Conservation (phyloP, 371 early-diverging fungal species). For the Actinomortierella ambigua region DNA sequence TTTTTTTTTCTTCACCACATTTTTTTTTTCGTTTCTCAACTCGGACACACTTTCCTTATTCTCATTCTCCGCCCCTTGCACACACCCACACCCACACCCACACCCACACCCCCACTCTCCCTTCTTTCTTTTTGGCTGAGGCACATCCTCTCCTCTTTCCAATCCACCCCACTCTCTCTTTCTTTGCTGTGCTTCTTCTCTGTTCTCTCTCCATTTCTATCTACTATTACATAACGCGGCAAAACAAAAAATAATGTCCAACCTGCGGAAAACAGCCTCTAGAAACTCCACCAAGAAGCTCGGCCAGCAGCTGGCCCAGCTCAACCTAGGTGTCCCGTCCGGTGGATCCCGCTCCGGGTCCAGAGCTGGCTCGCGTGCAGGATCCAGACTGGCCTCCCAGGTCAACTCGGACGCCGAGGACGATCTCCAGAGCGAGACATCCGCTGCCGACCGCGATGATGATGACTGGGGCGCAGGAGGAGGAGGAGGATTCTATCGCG, state of each 20-base stretch:
- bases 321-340: slow-evolving; percentile 20
- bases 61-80: background rate
- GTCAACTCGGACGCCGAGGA: slow-evolving; percentile 43
- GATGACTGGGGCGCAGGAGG: background rate
- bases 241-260: slow-evolving; percentile 16
- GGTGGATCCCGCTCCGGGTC: background rate
- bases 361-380: slow-evolving; percentile 17
- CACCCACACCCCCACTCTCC: background rate
- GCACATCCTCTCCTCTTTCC: background rate
- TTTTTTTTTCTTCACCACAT: too few relatives aligned
- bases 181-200: background rate
- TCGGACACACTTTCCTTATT: slow-evolving; percentile 4
- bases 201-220: background rate
- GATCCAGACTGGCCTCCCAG: slow-evolving; percentile 26
- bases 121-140: background rate
- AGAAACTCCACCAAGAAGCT: slow-evolving; percentile 30
- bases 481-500: background rate
- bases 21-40: background rate
- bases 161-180: background rate
- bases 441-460: too few relatives aligned
- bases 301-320: slow-evolving; percentile 22
- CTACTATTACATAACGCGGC: background rate
- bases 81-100: background rate
- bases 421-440: slow-evolving; percentile 9
- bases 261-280: slow-evolving; percentile 3